Evolutionary conservation across 176 grass and related monocot species (phyloP), one percentile per base, ranked within the genome.

Genomic region (Phoenix roebelenii): DNA sequence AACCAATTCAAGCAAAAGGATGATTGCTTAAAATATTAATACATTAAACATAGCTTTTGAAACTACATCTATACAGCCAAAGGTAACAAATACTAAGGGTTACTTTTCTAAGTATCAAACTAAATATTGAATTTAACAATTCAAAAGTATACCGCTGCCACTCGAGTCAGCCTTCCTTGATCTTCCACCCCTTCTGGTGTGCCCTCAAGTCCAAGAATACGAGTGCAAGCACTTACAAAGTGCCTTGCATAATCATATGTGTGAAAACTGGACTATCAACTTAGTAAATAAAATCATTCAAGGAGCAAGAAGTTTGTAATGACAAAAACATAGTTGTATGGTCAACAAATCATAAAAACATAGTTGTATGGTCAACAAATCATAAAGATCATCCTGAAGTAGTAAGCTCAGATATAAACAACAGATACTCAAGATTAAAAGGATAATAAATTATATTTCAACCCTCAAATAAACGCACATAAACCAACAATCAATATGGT

Each of bases 141-240:
- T 68, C 60, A n/a, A 35, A 66, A 72, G 18, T 53, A 63, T 86
- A 99, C 94, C 73, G 94, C 94, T 76, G 94, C 94, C 63, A 99
- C 94, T 58, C 94, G 73, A 9, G 94, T 99, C 57, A 99, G 74
- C 66, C 68, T 87, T 72, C 94, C 94, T 83, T 99, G 94, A 53
- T 93, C 88, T 79, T 99, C 94, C 52, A 99, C 94, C 26, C 94
- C 94, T 64, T 99, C 94, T 64, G 88, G 88, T 44, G 94, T 99
- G 20, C 94, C 94, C 83, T 99, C 94, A 54, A 93, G 94, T 63
- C 94, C 94, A 62, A 99, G 84, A 68, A 99, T 99, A 72, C 94
- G 88, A 23, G 94, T 99, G 73, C 94, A 99, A 4, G 88, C 94
- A 49, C 94, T 96, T 67, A 96, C 65, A 68, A 68, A 68, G 52